Evolutionary conservation across 345 rosid species (phyloP), one percentile per base, ranked within the genome.

Genomic region (Rhizophora apiculata): DNA sequence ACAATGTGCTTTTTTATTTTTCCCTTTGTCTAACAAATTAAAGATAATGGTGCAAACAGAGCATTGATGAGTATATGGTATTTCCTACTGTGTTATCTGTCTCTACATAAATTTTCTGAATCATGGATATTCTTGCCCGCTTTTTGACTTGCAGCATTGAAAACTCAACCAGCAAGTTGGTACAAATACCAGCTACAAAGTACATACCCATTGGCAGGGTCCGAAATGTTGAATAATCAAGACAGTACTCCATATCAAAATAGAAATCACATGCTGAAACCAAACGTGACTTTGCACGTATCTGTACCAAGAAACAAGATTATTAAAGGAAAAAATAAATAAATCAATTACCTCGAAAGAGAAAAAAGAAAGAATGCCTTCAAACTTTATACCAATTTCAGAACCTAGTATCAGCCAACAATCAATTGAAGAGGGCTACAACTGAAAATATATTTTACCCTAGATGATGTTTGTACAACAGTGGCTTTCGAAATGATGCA

Each of bases 151-250:
- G 15, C 0, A 10, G 16, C 48, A 29, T 22, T n/a, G 19, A 10
- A 56, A 5, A 13, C 29, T 20, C 30, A 56, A 22, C 4, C 56
- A 49, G 51, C 62, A 72, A 18, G 46, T 61, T 56, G 71, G 51
- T 37, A 74, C 36, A 54, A 76, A 39, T 37, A 68, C 29, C 54
- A 53, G 18, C 9, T 29, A 20, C 11, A 65, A 66, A 27, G 15
- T 48, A 77, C 89, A 79, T 79, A 94, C 98, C 76, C 34, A 70
- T 73, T 63, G 36, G 71, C 81, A 89, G 69, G 58, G 82, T 81
- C 68, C 74, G 86, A 80, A 94, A 94, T 74, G 96, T 88, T 64
- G 98, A 91, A 80, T 91, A 93, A 49, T 91, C 97, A 84, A 93
- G 85, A 54, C 87, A 85, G 57, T 93, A 93, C 74, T 91, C 96